Evolutionary conservation across 2,329 filamentous ascomycete genomes (phyloP).

Genomic region (Pseudocercospora cruenta): DNA sequence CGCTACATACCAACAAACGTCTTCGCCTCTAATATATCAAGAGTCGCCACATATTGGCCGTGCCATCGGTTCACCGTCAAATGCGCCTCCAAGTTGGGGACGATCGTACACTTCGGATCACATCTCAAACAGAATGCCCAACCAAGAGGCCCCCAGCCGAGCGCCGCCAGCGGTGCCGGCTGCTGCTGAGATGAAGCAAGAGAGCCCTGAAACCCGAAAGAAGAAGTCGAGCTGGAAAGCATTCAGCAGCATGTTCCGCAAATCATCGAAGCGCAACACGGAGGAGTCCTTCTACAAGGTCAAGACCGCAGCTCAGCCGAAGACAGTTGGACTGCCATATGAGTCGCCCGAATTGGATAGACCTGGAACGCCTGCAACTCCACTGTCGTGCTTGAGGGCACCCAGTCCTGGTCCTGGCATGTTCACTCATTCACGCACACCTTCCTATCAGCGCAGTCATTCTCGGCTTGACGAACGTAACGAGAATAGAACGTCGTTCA

Average conservation of each 20-base stretch:
- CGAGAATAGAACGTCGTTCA: constrained; percentile 2
- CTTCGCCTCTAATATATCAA: constrained; percentile 13
- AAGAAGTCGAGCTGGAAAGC: constrained; percentile 37
- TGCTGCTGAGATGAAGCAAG: not conserved
- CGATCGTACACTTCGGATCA: constrained; percentile 29
- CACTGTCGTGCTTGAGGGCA: constrained; percentile 20
- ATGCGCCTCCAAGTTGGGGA: constrained; percentile 28
- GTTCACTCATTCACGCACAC: constrained; percentile 3
- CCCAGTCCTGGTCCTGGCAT: constrained; percentile 16
- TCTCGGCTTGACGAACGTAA: constrained; percentile 14
- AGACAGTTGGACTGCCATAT: not conserved
- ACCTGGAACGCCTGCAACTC: constrained; percentile 5
- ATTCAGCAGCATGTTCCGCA: constrained; percentile 33
- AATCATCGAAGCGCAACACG: constrained; percentile 21
- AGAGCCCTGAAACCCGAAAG: constrained; percentile 11
- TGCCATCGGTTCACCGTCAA: constrained; percentile 29
- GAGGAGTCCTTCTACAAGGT: constrained; percentile 10
- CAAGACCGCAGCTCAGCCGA: not conserved
- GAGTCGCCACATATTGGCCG: constrained; percentile 27
- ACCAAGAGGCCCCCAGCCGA: constrained; percentile 10
- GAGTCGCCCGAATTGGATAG: constrained; percentile 3
- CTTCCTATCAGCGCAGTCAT: constrained; percentile 2
- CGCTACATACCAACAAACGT: constrained; percentile 11
- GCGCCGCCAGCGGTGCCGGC: constrained; percentile 10
- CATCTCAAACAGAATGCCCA: constrained; percentile 18